Evolutionary conservation across 1,284 basidiomycete genomes (phyloP).

Genomic region (Ganoderma boninense): DNA sequence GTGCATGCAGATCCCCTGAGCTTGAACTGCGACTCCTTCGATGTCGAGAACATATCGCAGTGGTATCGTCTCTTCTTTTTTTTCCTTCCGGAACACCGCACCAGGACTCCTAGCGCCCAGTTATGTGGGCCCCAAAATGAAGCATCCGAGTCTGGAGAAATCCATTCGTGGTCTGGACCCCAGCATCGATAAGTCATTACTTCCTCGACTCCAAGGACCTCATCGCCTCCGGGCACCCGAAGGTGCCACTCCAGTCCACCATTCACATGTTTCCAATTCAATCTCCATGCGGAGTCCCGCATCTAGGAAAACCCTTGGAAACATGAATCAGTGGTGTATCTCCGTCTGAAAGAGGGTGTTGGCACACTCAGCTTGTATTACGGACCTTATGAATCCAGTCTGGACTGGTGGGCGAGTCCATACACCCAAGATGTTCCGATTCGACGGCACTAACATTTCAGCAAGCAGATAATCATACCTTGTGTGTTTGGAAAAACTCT

Average conservation of each 20-base stretch:
- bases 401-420: not conserved
- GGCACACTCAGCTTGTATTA: no score
- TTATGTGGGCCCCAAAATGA: constrained; percentile 16
- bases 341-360: not conserved
- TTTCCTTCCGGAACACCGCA: not conserved
- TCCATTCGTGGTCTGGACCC: not conserved
- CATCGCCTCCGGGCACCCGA: not conserved
- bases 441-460: not conserved
- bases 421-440: not conserved
- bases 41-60: not conserved
- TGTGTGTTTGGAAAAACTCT: not conserved
- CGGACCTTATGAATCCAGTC: no score
- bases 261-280: not conserved
- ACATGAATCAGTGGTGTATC: no score
- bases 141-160: constrained; percentile 5
- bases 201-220: not conserved
- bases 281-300: not conserved
- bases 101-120: constrained; percentile 11
- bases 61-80: not conserved
- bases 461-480: not conserved
- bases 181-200: not conserved
- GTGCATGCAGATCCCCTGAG: no score
- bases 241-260: not conserved
- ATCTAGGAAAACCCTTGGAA: not conserved
- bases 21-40: not conserved